A percentile compares a stretch with the other conserved stretches of the same genome.
These are phyloP conservation scores for Rhytidiadelphus loreus DNA, from an alignment of 225 moss, liverwort and hornwort species.

Conservation along the genomic window DNA sequence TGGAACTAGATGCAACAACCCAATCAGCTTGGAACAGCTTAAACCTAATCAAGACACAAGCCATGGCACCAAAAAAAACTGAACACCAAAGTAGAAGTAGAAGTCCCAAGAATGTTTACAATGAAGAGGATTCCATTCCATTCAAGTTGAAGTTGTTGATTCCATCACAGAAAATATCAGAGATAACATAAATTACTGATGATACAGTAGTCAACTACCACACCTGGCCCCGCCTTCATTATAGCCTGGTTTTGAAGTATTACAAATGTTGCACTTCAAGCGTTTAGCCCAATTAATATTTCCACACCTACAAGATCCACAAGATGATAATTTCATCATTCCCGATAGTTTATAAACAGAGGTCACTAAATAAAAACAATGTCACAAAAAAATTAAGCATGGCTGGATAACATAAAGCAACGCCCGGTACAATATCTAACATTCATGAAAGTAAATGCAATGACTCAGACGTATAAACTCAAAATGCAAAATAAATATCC, in stretches of 20 bases:
- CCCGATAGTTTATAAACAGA: neutral
- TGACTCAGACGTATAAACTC: neutral
- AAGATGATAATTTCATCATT: neutral
- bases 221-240: constrained; percentile 86
- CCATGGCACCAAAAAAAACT: neutral
- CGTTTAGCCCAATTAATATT: constrained; percentile 87
- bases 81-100: neutral
- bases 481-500: neutral
- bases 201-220: neutral
- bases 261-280: constrained; percentile 76
- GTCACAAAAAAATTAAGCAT: neutral
- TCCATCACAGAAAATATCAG: neutral
- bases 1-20: too few relatives aligned
- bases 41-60: neutral
- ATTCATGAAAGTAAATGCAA: neutral
- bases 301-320: constrained; percentile 43
- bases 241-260: constrained; percentile 66
- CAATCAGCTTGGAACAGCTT: too few relatives aligned
- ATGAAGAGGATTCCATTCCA: neutral
- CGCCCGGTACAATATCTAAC: neutral
- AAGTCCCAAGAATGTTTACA: neutral
- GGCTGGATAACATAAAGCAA: neutral
- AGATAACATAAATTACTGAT: neutral
- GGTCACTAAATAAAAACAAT: neutral
- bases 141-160: neutral